Evolutionary conservation across 1,139 yeast genomes (phyloP).

Genomic region (Meyerozyma smithsonii): DNA sequence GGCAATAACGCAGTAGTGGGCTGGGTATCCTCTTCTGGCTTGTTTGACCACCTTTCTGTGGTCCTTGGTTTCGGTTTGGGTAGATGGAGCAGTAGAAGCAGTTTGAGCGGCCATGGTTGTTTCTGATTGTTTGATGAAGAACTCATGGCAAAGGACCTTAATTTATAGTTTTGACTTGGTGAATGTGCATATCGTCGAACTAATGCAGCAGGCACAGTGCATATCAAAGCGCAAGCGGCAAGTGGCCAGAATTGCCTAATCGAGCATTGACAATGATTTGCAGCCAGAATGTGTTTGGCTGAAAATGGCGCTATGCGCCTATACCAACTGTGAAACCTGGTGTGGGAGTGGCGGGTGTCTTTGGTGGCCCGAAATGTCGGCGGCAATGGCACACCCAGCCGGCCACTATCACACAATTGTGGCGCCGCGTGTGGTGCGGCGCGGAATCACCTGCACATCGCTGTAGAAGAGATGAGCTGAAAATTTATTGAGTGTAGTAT

Average conservation of each 20-base stretch:
- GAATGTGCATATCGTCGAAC: background rate
- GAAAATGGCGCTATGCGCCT: too few species aligned
- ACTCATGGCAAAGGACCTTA: background rate
- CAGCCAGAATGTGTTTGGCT: background rate
- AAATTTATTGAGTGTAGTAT: constrained; percentile 22
- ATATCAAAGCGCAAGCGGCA: background rate
- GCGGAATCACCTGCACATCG: background rate
- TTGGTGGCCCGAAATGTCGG: background rate
- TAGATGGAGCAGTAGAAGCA: background rate
- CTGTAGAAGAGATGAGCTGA: constrained; percentile 3
- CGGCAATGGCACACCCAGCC: too few species aligned
- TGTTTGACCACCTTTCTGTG: background rate
- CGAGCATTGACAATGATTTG: background rate
- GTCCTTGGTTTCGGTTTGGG: constrained; percentile 1
- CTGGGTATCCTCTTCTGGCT: background rate
- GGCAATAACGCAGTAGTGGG: constrained; percentile 1
- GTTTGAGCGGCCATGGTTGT: constrained; percentile 3
- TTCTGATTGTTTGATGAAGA: background rate
- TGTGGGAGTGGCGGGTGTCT: background rate
- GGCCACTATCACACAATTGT: too few species aligned
- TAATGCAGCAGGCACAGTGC: background rate
- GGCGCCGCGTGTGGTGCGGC: background rate
- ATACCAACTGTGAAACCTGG: too few species aligned
- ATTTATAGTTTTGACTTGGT: background rate
- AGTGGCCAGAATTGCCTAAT: background rate